phyloP scores from a whole-genome alignment of 306 rosid genomes.

The Ochetophila trinervis region DNA sequence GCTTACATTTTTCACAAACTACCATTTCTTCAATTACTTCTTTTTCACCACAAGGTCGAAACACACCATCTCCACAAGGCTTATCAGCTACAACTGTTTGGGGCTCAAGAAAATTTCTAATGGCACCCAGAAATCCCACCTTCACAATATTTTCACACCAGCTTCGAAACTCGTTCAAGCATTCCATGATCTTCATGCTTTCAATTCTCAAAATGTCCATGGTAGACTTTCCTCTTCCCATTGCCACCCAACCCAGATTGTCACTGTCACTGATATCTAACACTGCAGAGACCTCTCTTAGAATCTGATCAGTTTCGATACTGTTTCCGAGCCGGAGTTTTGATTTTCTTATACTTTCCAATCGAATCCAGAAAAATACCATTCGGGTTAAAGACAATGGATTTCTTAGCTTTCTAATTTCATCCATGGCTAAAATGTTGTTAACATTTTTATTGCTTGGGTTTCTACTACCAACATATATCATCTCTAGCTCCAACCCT shows the following conservation, averaged over 20 bases:
- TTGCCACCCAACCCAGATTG: constrained; percentile 42
- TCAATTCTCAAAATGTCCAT: constrained; percentile 39
- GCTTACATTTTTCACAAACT: constrained; percentile 47
- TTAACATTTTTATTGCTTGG: constrained; percentile 17
- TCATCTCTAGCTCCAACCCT: constrained; percentile 48
- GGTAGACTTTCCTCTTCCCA: constrained; percentile 45
- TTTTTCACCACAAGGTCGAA: constrained; percentile 23
- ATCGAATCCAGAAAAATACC: constrained; percentile 56
- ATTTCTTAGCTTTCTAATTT: constrained; percentile 11
- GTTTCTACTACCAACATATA: constrained; percentile 44
- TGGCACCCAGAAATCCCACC: constrained; percentile 34
- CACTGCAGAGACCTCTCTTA: constrained; percentile 41
- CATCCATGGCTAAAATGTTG: constrained; percentile 18
- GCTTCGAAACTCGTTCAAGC: constrained; percentile 17
- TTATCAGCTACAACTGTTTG: constrained; percentile 6
- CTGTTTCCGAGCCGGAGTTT: constrained; percentile 31
- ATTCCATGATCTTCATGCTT: constrained; percentile 34
- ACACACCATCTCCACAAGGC: constrained; percentile 38
- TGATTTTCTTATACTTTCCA: constrained; percentile 56
- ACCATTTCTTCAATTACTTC: constrained; percentile 26
- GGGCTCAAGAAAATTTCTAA: constrained; percentile 30
- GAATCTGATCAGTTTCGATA: constrained; percentile 24
- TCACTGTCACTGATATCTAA: constrained; percentile 33
- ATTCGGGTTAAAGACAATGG: constrained; percentile 30
- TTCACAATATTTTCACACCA: constrained; percentile 32